Evolutionary conservation across 805 yeast species (phyloP).

Genomic region (Wickerhamomyces tratensis): DNA sequence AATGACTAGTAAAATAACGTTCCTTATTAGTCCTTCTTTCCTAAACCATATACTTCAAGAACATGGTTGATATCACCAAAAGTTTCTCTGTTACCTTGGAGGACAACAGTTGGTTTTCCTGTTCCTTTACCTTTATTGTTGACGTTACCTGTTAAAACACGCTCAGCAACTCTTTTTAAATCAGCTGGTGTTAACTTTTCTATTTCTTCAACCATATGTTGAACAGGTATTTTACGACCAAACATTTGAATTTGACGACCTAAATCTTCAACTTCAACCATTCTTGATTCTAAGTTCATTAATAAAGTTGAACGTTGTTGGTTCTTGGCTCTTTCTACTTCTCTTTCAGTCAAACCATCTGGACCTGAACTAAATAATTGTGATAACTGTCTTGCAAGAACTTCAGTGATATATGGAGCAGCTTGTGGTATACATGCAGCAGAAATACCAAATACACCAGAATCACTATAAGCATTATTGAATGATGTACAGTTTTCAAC

Average conservation of each 20-base stretch:
- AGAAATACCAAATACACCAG: conserved; percentile 86
- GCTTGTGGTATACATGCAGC: conserved; percentile 81
- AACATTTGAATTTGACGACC: conserved; percentile 91
- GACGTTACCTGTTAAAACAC: conserved; percentile 62
- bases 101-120: conserved; percentile 74
- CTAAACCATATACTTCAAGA: conserved; percentile 65
- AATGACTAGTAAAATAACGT: no score
- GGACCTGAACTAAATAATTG: conserved; percentile 42
- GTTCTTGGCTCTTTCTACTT: conserved; percentile 84
- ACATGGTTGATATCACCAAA: conserved; percentile 78
- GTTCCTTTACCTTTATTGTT: conserved; percentile 35
- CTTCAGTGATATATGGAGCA: conserved; percentile 73
- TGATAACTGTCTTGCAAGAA: conserved; percentile 57
- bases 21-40: conserved; percentile 18
- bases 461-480: conserved; percentile 83
- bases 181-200: conserved; percentile 60
- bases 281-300: conserved; percentile 87
- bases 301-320: conserved; percentile 80
- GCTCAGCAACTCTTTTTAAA: conserved; percentile 61
- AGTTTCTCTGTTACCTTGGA: conserved; percentile 78
- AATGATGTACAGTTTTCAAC: conserved; percentile 83
- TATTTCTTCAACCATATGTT: conserved; percentile 75
- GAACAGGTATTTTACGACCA: conserved; percentile 62
- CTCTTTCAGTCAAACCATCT: conserved; percentile 43
- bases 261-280: conserved; percentile 91